phyloP scores from a whole-genome alignment of 225 moss, liverwort and hornwort species.

The Marchantia polymorpha region DNA sequence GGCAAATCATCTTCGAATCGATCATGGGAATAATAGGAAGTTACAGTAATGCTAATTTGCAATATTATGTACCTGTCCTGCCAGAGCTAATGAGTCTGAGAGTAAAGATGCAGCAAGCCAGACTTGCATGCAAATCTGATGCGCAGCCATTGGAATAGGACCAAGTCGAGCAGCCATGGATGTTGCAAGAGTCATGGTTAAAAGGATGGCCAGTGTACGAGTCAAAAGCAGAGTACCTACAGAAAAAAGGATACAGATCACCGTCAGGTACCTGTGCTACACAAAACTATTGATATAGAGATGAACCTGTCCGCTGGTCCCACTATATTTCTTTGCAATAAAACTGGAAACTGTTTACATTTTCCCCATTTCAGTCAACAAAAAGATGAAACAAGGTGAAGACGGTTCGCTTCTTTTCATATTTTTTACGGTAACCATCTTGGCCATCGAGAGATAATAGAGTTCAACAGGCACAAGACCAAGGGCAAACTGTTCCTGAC shows the following conservation, averaged over 20 bases:
- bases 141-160: conserved; percentile 75
- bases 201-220: conserved; percentile 69
- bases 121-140: conserved; percentile 94
- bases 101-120: conserved; percentile 95
- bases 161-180: conserved; percentile 97
- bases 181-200: conserved; percentile 87
- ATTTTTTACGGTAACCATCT: too few species aligned
- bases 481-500: neutral
- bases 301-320: neutral
- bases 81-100: conserved; percentile 89
- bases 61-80: conserved; percentile 65
- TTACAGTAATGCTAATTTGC: too few species aligned
- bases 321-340: neutral
- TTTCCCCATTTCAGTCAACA: neutral
- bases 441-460: too few species aligned
- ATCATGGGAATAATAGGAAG: too few species aligned
- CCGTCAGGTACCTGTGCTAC: too few species aligned
- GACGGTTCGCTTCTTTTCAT: too few species aligned
- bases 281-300: neutral
- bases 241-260: neutral
- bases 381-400: neutral
- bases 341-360: neutral
- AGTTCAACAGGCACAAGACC: neutral
- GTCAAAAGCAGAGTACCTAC: conserved; percentile 73
- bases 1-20: too few species aligned